Evolutionary conservation across 495 filamentous ascomycete genomes (phyloP), one percentile per base, ranked within the genome.

Genomic region (Aspergillus campestris): DNA sequence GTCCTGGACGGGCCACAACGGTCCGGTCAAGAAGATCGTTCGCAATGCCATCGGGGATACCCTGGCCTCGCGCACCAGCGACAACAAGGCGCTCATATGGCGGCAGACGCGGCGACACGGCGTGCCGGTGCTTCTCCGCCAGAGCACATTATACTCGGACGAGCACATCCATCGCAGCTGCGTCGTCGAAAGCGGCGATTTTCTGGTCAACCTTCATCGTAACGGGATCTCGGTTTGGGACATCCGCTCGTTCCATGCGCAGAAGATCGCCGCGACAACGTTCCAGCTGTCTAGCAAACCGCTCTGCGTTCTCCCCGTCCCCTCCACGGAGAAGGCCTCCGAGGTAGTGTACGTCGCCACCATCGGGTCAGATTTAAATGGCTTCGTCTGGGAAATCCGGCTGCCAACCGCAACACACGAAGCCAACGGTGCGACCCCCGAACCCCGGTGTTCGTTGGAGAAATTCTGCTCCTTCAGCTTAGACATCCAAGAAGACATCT

Each of bases 61-160:
- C 9, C 71, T 95, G 28, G 75, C 94, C 28, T 94, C 91, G 7
- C 73, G 88, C 28, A 94, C 91, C 0, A 73, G 82, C 44, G 70
- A 85, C 18, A 83, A 87, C 51, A 82, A 94, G 62, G 81, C 83
- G 24, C 78, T 89, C 49, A 78, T 95, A 12, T 97, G 91, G 91
- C 80, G 73, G 40, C 88, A 95, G 64, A 65, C 57, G 52, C 50
- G 52, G 33, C 45, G 69, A 34, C 52, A 64, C 46, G 44, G 62
- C 49, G 59, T 65, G 13, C 75, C 78, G 13, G 73, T 68, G 15
- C 66, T 95, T 9, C 58, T 74, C 8, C 79, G 81, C 7, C 80
- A 87, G 55, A 90, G 83, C 51, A 69, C 77, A 5, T 74, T 95
- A n/a, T 71, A 73, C 9, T 80, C 82, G 11, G 62, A 73, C 18